Evolutionary conservation across 116 monocot species (phyloP).

Genomic region (Dioscorea cayenensis): DNA sequence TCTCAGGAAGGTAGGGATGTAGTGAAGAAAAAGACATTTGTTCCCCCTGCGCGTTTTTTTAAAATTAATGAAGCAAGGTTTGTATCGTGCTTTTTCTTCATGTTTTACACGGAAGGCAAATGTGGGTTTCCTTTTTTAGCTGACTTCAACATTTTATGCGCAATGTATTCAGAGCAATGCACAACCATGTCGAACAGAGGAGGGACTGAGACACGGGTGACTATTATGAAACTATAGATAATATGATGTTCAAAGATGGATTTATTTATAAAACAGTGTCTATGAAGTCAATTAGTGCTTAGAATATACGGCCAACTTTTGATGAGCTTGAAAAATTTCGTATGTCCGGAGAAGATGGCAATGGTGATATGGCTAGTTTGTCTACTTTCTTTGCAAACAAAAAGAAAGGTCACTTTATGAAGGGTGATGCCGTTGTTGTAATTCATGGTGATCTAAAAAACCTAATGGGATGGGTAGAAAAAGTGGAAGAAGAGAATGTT

Average conservation of each 20-base stretch:
- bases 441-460: conserved; percentile 88
- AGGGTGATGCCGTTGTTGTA: conserved; percentile 92
- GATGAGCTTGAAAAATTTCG: conserved; percentile 96
- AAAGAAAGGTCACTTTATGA: conserved; percentile 98
- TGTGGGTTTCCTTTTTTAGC: not conserved
- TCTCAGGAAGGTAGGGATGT: conserved; percentile 76
- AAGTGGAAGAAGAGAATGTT: conserved; percentile 91
- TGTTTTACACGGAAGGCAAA: not conserved
- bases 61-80: conserved; percentile 93
- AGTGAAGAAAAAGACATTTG: conserved; percentile 82
- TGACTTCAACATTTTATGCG: not conserved
- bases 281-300: conserved; percentile 60
- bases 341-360: conserved; percentile 76
- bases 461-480: conserved; percentile 93
- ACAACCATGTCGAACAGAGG: conserved; percentile 76
- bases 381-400: conserved; percentile 89
- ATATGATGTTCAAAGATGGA: conserved; percentile 90
- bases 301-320: conserved; percentile 84
- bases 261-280: conserved; percentile 87
- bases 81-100: conserved; percentile 4
- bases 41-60: conserved; percentile 92
- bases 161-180: conserved; percentile 60
- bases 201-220: conserved; percentile 68
- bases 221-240: conserved; percentile 74
- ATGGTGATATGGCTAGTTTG: conserved; percentile 69